These are phyloP conservation scores for Ligustrum vulgare DNA, from an alignment of 257 asterid genomes.

Conservation along the genomic window DNA sequence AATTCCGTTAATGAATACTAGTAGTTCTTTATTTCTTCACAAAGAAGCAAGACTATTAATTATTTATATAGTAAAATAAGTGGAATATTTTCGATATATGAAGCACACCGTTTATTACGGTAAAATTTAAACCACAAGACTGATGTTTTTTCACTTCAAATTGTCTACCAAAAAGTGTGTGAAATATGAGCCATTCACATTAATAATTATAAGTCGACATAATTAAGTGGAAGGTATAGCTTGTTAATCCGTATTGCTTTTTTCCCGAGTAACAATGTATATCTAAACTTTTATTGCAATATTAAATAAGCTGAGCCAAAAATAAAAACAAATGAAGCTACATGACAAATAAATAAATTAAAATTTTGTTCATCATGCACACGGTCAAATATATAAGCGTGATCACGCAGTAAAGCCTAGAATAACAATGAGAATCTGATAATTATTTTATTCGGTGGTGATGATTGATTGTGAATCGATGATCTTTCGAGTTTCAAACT, in stretches of 20 bases:
- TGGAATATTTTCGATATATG: neutral
- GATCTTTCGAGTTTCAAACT: conserved; percentile 24
- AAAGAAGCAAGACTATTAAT: no score
- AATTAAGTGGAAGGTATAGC: neutral
- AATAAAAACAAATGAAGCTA: no score
- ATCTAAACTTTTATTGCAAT: no score
- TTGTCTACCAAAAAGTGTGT: neutral
- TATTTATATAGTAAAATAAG: no score
- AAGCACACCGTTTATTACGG: neutral
- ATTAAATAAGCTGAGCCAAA: no score
- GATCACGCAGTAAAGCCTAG: conserved; percentile 42
- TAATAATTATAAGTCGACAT: neutral
- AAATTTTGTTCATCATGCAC: conserved; percentile 33
- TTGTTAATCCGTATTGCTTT: no score
- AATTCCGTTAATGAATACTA: neutral
- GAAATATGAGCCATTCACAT: neutral
- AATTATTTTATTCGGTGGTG: conserved; percentile 8
- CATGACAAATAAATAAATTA: no score
- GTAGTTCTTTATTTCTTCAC: neutral
- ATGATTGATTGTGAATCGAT: no score
- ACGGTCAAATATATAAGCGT: conserved; percentile 16
- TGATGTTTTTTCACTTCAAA: neutral
- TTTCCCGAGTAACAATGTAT: no score
- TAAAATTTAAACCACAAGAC: neutral
- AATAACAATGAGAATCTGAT: conserved; percentile 28